Evolutionary conservation across 495 filamentous ascomycete genomes (phyloP).

Genomic region (Penicillium coffeae): DNA sequence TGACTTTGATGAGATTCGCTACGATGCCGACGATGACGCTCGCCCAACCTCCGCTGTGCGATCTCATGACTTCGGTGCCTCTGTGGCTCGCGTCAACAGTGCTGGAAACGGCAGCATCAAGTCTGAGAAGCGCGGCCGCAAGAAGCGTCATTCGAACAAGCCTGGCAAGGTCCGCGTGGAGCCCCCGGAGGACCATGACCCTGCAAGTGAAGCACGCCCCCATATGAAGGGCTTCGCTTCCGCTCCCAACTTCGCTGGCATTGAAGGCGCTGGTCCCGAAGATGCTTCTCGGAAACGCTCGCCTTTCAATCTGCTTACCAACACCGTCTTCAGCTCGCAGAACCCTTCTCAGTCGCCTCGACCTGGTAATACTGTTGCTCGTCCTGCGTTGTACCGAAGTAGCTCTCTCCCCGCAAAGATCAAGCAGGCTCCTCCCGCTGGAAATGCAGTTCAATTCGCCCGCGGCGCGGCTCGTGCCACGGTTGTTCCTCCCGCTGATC

Average conservation of each 20-base stretch:
- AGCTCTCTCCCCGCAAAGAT: slow-evolving; percentile 74
- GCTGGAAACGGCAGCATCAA: slow-evolving; percentile 16
- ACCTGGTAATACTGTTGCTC: slow-evolving; percentile 33
- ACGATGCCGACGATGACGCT: slow-evolving; percentile 26
- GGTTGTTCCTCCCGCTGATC: slow-evolving; percentile 5
- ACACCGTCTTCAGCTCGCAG: slow-evolving; percentile 59
- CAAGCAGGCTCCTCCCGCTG: slow-evolving; percentile 19
- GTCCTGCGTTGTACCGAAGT: slow-evolving; percentile 65
- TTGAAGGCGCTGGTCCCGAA: slow-evolving; percentile 6
- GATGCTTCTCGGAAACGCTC: slow-evolving; percentile 26
- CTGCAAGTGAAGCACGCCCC: background rate
- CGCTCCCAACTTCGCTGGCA: slow-evolving; percentile 12
- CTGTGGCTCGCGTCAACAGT: slow-evolving; percentile 10
- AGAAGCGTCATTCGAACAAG: slow-evolving; percentile 29
- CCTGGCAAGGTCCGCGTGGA: slow-evolving; percentile 7
- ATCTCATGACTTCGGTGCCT: slow-evolving; percentile 32
- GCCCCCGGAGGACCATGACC: background rate
- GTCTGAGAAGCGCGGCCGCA: slow-evolving; percentile 25
- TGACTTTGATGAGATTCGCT: slow-evolving; percentile 32
- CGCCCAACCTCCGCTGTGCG: slow-evolving; percentile 17
- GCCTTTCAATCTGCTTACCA: slow-evolving; percentile 52
- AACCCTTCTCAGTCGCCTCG: slow-evolving; percentile 31
- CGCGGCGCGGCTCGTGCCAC: slow-evolving; percentile 35
- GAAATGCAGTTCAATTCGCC: slow-evolving; percentile 40
- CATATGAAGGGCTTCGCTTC: slow-evolving; percentile 15